Conservation (phyloP, 1,139 yeast genomes). For the Blastobotrys buckinghamii region DNA sequence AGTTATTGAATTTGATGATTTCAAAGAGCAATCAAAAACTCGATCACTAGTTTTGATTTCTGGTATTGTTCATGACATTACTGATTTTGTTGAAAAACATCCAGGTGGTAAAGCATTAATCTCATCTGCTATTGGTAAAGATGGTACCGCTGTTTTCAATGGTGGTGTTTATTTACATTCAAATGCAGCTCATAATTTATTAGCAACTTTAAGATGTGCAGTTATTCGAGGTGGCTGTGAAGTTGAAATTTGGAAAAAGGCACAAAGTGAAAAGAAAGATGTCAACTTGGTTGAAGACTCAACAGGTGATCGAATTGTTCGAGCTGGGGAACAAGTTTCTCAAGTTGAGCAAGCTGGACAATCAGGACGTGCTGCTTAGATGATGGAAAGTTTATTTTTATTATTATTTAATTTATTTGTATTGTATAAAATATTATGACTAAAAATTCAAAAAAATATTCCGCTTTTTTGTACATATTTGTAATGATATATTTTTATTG, state of each 20-base stretch:
- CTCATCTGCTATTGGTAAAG: slow-evolving; percentile 85
- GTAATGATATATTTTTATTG: too few species aligned
- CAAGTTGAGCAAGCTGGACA: slow-evolving; percentile 31
- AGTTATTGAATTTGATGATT: slow-evolving; percentile 83
- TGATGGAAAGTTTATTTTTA: neutral
- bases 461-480: slow-evolving; percentile 5
- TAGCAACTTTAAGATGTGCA: slow-evolving; percentile 94
- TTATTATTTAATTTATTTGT: neutral
- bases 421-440: neutral
- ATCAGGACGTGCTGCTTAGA: slow-evolving; percentile 31
- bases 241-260: slow-evolving; percentile 70
- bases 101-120: slow-evolving; percentile 96
- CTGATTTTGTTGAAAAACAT: slow-evolving; percentile 80
- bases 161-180: slow-evolving; percentile 98
- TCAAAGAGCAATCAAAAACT: slow-evolving; percentile 57
- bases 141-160: slow-evolving; percentile 94
- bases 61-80: slow-evolving; percentile 92
- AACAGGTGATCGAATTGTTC: slow-evolving; percentile 47
- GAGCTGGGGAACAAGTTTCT: slow-evolving; percentile 59
- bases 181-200: slow-evolving; percentile 93
- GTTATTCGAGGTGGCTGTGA: slow-evolving; percentile 84
- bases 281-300: slow-evolving; percentile 47
- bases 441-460: slow-evolving; percentile 4
- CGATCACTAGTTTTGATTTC: slow-evolving; percentile 72
- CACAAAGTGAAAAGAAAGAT: slow-evolving; percentile 50